Conservation (phyloP, 2,329 filamentous ascomycete species). For the Fusarium multiceps region DNA sequence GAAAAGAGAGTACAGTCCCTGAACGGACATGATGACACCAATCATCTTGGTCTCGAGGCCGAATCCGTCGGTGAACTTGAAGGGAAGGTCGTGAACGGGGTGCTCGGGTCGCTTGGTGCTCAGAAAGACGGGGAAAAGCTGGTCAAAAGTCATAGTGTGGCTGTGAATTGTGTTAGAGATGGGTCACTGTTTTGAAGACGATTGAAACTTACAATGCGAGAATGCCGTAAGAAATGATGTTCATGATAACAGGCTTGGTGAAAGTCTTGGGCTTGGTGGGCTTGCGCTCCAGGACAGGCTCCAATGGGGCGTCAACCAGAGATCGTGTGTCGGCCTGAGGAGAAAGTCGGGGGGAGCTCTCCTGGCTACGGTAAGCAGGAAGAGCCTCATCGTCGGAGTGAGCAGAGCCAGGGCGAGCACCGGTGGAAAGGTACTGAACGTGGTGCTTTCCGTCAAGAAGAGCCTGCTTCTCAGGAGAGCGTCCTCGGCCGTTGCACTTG, state of each 20-base stretch:
- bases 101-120: conserved; percentile 70
- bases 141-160: conserved; percentile 97
- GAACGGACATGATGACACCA: conserved; percentile 86
- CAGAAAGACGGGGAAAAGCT: conserved; percentile 91
- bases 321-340: conserved; percentile 46
- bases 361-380: conserved; percentile 75
- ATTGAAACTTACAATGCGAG: conserved; percentile 83
- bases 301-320: conserved; percentile 22
- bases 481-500: conserved; percentile 51
- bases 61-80: conserved; percentile 90
- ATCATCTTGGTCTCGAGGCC: conserved; percentile 85
- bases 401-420: conserved; percentile 11
- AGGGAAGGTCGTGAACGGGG: conserved; percentile 73
- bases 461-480: conserved; percentile 68
- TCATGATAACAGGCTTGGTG: conserved; percentile 84
- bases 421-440: conserved; percentile 66
- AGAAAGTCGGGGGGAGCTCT: conserved; percentile 63
- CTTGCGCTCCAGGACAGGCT: conserved; percentile 33
- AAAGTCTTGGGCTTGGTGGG: conserved; percentile 70
- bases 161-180: conserved; percentile 59
- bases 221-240: conserved; percentile 90
- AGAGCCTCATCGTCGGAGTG: conserved; percentile 63
- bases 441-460: conserved; percentile 71
- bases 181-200: neutral
- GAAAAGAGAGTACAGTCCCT: conserved; percentile 90